Percentiles rank a stretch among this genome's conserved stretches.
Evolutionary conservation across 1,284 basidiomycete genomes (phyloP).

Genomic region (Naganishia cerealis): DNA sequence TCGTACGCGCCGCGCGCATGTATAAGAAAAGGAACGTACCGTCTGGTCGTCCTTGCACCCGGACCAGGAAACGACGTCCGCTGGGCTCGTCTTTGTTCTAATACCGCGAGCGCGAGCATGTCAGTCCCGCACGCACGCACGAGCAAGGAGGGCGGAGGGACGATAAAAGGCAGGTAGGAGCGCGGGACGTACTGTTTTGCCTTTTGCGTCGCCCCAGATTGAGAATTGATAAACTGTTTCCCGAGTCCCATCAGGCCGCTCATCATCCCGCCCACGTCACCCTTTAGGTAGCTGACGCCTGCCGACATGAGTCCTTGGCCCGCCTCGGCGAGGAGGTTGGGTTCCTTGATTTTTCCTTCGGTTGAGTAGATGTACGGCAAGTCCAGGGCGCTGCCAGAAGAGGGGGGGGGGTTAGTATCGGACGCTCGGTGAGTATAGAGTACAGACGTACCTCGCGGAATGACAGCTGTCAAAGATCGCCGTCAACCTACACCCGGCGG

Average conservation of each 20-base stretch:
- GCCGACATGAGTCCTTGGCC: slow-evolving; percentile 67
- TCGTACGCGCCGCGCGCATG: background rate
- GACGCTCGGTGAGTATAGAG: no score
- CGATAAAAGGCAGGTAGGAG: background rate
- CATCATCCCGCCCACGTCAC: slow-evolving; percentile 74
- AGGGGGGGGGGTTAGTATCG: background rate
- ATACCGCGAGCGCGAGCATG: background rate
- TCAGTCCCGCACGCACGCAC: background rate
- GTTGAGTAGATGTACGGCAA: slow-evolving; percentile 72
- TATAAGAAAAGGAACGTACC: slow-evolving; percentile 53
- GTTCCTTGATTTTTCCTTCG: slow-evolving; percentile 89
- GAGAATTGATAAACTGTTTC: slow-evolving; percentile 48
- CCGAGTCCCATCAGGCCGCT: slow-evolving; percentile 54
- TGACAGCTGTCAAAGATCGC: slow-evolving; percentile 73
- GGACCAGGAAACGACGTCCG: slow-evolving; percentile 70
- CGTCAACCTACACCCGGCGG: slow-evolving; percentile 80
- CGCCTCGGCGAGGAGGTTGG: slow-evolving; percentile 75
- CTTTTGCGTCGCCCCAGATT: slow-evolving; percentile 63
- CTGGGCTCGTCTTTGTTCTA: slow-evolving; percentile 66
- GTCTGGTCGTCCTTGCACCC: slow-evolving; percentile 93
- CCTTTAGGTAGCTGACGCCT: slow-evolving; percentile 55
- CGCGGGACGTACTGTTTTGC: slow-evolving; percentile 59
- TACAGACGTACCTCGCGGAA: slow-evolving; percentile 42
- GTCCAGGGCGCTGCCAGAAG: slow-evolving; percentile 53
- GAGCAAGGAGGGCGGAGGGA: background rate